A percentile compares a stretch with the other conserved stretches of the same genome.
Evolutionary conservation across 2,329 filamentous ascomycete genomes (phyloP).

Genomic region (Fusarium sterilihyphosum): DNA sequence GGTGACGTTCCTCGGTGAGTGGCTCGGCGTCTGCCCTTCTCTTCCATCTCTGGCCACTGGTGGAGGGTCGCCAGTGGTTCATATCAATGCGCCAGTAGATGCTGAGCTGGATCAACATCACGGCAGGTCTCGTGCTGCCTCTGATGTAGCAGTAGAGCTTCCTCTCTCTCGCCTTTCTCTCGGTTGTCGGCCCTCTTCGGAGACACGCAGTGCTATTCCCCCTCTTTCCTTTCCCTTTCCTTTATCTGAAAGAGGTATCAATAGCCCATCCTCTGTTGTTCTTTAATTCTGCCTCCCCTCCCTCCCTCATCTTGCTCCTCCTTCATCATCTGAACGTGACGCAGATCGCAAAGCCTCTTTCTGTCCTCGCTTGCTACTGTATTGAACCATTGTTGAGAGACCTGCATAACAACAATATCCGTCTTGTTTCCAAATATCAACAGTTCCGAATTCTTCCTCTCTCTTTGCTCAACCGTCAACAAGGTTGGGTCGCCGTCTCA

Average conservation of each 20-base stretch:
- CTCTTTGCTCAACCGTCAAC: slow-evolving; percentile 18
- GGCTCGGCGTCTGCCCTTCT: slow-evolving; percentile 29
- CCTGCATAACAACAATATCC: not conserved
- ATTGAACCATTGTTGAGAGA: slow-evolving; percentile 14
- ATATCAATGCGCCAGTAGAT: slow-evolving; percentile 29
- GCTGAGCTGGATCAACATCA: slow-evolving; percentile 40
- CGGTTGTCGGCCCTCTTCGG: slow-evolving; percentile 25
- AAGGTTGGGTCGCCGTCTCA: slow-evolving; percentile 25
- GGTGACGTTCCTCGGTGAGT: slow-evolving; percentile 39
- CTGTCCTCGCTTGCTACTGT: not conserved
- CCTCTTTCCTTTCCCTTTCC: slow-evolving; percentile 5
- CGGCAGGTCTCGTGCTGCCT: slow-evolving; percentile 35
- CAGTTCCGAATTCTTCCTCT: slow-evolving; percentile 18
- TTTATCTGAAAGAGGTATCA: slow-evolving; percentile 26
- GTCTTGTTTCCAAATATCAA: slow-evolving; percentile 17
- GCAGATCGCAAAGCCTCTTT: slow-evolving; percentile 30
- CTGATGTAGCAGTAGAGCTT: slow-evolving; percentile 21
- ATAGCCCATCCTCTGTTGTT: slow-evolving; percentile 15
- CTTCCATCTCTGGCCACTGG: slow-evolving; percentile 29
- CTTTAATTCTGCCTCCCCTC: slow-evolving; percentile 23
- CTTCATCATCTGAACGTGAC: slow-evolving; percentile 23
- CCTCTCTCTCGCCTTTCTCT: slow-evolving; percentile 24
- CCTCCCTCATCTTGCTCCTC: slow-evolving; percentile 27
- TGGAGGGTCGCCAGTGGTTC: slow-evolving; percentile 48
- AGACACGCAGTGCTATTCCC: slow-evolving; percentile 15